Evolutionary conservation across 2,329 filamentous ascomycete genomes (phyloP), one percentile per base, ranked within the genome.

Genomic region (Xylariaceae sp.): DNA sequence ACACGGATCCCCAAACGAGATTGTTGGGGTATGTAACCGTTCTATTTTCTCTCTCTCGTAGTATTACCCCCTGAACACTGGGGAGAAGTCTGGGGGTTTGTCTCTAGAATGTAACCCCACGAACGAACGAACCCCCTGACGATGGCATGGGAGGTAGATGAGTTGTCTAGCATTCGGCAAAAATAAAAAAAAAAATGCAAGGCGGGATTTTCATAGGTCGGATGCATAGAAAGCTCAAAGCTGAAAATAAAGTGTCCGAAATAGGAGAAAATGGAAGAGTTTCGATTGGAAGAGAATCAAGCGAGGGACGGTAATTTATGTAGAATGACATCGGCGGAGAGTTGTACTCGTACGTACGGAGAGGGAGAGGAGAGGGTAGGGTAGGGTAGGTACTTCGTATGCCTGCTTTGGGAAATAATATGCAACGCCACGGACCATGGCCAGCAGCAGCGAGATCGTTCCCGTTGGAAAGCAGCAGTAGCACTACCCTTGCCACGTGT

Each of bases 1-100:
- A 64, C 53, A 55, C 61, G 63, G 63, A 52, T 63, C 23, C 23
- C 23, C 61, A 56, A 55, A 62, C 45, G 49, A 57, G 23, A 39
- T 52, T 53, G 51, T 56, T 64, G 61, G 58, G 51, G 42, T 44
- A 39, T 39, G 17, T 30, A 30, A 30, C 23, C 23, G 23, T 30
- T 30, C 23, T 42, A 42, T 42, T 42, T 42, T 42, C 11, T 42
- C 37, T 42, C 11, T 42, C 37, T 42, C 11, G 23, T 30, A 30
- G 23, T 30, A 30, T 30, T 30, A 30, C 42, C 42, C 42, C 42
- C 42, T 15, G 42, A 45, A 45, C 37, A 9, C 37, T 42, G 8
- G 37, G 5, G 42, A 15, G 13, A n/a, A 59, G 53, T 58, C 50
- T 57, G 53, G 50, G 57, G 56, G 45, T 15, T 54, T 59, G 23